A percentile compares a stretch with the other conserved stretches of the same genome.
Conservation (phyloP, 495 filamentous ascomycete genomes). For the Hypoxylon rickii region DNA sequence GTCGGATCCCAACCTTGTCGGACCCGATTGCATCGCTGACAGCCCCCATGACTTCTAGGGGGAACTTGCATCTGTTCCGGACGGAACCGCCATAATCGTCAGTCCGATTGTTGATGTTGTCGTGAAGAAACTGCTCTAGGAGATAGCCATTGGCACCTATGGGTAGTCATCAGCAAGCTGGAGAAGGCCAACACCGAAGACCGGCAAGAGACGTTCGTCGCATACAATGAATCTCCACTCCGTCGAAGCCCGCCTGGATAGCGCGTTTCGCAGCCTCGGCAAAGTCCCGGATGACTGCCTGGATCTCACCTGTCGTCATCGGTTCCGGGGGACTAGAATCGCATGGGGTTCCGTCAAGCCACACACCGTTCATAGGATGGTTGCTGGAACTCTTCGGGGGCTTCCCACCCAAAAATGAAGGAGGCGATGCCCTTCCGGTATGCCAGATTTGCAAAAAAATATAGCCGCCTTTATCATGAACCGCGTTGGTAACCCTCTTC, state of each 20-base stretch:
- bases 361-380: constrained; percentile 24
- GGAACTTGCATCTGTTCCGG: constrained; percentile 63
- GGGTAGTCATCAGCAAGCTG: constrained; percentile 42
- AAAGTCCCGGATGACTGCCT: constrained; percentile 54
- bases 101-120: constrained; percentile 59
- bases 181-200: constrained; percentile 53
- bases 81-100: constrained; percentile 65
- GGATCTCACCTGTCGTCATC: constrained; percentile 61
- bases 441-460: constrained; percentile 71
- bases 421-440: constrained; percentile 59
- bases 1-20: constrained; percentile 60
- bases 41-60: constrained; percentile 58
- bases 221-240: constrained; percentile 70
- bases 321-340: constrained; percentile 52
- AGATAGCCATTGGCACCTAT: constrained; percentile 67
- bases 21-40: constrained; percentile 62
- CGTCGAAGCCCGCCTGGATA: constrained; percentile 70
- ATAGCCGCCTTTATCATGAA: constrained; percentile 64
- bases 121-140: constrained; percentile 67
- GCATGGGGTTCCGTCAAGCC: constrained; percentile 39
- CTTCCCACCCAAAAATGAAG: constrained; percentile 44
- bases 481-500: constrained; percentile 63
- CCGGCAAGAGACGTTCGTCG: constrained; percentile 70
- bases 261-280: constrained; percentile 63
- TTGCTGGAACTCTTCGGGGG: constrained; percentile 42